These are phyloP conservation scores for Schrenkiella parvula DNA, from an alignment of 345 rosid genomes.

Conservation along the genomic window DNA sequence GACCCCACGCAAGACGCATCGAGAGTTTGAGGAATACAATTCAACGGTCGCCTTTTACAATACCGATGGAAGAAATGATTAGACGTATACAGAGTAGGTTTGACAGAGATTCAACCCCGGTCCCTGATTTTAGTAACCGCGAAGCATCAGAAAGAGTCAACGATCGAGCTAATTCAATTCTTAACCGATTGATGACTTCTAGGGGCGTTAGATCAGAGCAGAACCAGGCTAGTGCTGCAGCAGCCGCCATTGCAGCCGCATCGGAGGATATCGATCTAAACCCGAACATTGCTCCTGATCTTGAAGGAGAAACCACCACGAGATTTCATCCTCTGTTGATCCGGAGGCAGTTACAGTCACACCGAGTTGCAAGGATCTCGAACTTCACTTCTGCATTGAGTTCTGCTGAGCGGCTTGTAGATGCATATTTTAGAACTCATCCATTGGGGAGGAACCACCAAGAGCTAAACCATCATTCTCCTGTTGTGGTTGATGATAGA, in stretches of 20 bases:
- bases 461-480: conserved; percentile 45
- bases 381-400: conserved; percentile 46
- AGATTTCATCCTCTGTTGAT: conserved; percentile 46
- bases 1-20: conserved; percentile 75
- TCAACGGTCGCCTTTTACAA: conserved; percentile 54
- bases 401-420: conserved; percentile 57
- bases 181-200: conserved; percentile 64
- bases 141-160: conserved; percentile 43
- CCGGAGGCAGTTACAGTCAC: conserved; percentile 57
- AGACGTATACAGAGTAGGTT: conserved; percentile 70
- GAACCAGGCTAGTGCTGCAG: conserved; percentile 39
- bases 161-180: conserved; percentile 46
- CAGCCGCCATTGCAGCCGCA: conserved; percentile 38
- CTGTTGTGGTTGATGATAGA: conserved; percentile 74
- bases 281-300: conserved; percentile 46
- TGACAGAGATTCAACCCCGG: conserved; percentile 53
- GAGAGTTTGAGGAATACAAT: conserved; percentile 87
- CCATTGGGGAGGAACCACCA: conserved; percentile 54
- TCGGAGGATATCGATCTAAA: conserved; percentile 51
- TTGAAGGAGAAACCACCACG: conserved; percentile 47
- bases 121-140: conserved; percentile 39
- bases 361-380: conserved; percentile 48
- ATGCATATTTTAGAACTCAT: conserved; percentile 49
- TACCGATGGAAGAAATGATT: conserved; percentile 82
- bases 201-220: conserved; percentile 78